Conservation (phyloP, 2,329 filamentous ascomycete genomes). For the Ophiostoma montium region DNA sequence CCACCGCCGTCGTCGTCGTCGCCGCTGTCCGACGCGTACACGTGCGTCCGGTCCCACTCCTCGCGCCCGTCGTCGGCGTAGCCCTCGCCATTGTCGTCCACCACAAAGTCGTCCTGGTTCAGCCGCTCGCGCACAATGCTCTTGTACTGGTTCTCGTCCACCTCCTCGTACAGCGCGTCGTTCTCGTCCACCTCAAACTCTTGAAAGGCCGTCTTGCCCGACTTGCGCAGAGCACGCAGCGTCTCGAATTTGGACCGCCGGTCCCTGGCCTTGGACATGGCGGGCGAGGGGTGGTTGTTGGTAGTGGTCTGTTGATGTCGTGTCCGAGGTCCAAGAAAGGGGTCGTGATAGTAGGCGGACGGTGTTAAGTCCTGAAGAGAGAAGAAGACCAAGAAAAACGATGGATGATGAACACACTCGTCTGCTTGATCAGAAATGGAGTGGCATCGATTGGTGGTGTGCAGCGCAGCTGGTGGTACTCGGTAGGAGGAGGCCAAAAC, state of each 20-base stretch:
- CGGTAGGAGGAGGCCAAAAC: background rate
- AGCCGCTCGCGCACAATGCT: conserved; percentile 81
- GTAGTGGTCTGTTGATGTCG: background rate
- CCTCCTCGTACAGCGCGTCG: conserved; percentile 80
- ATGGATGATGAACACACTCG: background rate
- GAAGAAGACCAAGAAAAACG: background rate
- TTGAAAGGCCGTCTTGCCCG: conserved; percentile 83
- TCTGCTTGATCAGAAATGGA: background rate
- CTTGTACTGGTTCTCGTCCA: conserved; percentile 95
- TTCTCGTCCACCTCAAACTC: conserved; percentile 78
- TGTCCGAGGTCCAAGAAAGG: no score
- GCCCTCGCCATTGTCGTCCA: conserved; percentile 94
- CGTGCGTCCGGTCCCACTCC: conserved; percentile 66
- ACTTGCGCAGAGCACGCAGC: conserved; percentile 67
- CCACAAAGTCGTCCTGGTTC: conserved; percentile 92
- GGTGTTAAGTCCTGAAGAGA: background rate
- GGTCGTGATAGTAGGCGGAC: background rate
- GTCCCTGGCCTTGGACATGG: conserved; percentile 25
- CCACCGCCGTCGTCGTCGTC: conserved; percentile 62
- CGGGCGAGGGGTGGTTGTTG: conserved; percentile 2
- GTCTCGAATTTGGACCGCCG: conserved; percentile 48
- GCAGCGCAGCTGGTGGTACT: no score
- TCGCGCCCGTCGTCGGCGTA: conserved; percentile 95
- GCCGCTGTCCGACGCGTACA: conserved; percentile 64
- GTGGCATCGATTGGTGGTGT: background rate